Evolutionary conservation across 495 filamentous ascomycete species (phyloP).

Genomic region (Daldinia loculata): DNA sequence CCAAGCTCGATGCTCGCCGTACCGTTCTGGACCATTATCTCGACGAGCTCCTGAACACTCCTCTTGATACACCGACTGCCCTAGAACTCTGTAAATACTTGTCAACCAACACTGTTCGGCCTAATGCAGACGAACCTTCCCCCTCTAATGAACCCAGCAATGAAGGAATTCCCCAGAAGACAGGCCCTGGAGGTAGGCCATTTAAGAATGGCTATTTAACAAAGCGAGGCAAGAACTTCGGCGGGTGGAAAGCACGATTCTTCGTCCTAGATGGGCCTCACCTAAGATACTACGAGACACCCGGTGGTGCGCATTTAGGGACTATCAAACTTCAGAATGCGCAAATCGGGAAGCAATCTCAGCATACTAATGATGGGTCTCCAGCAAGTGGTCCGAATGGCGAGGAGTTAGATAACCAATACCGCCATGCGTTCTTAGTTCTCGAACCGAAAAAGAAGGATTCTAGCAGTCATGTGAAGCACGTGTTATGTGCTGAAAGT

Average conservation of each 20-base stretch:
- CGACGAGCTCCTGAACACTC: constrained; percentile 80
- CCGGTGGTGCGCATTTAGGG: constrained; percentile 86
- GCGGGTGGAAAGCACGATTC: constrained; percentile 97
- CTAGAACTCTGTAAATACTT: constrained; percentile 86
- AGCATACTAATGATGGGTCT: constrained; percentile 68
- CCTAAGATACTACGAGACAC: constrained; percentile 89
- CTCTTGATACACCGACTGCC: constrained; percentile 81
- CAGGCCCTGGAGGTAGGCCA: constrained; percentile 69
- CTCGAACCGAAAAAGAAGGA: constrained; percentile 97
- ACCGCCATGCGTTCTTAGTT: constrained; percentile 94
- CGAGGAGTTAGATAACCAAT: constrained; percentile 87
- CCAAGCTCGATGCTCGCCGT: constrained; percentile 89
- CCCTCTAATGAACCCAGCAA: constrained; percentile 51
- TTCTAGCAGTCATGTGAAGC: constrained; percentile 85
- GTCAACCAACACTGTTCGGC: constrained; percentile 83
- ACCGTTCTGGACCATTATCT: constrained; percentile 85
- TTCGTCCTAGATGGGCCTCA: constrained; percentile 91
- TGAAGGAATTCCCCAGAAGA: constrained; percentile 52
- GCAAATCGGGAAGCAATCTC: constrained; percentile 90
- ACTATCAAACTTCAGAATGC: constrained; percentile 91
- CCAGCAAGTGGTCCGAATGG: constrained; percentile 67
- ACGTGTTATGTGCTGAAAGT: constrained; percentile 94
- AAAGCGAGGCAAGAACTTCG: constrained; percentile 97
- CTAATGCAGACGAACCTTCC: constrained; percentile 71
- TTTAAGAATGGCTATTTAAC: constrained; percentile 92